Percentiles rank a stretch among this genome's conserved stretches.
These are phyloP conservation scores for Pulveroboletus sp. DNA, from an alignment of 768 basidiomycete species.

Conservation along the genomic window DNA sequence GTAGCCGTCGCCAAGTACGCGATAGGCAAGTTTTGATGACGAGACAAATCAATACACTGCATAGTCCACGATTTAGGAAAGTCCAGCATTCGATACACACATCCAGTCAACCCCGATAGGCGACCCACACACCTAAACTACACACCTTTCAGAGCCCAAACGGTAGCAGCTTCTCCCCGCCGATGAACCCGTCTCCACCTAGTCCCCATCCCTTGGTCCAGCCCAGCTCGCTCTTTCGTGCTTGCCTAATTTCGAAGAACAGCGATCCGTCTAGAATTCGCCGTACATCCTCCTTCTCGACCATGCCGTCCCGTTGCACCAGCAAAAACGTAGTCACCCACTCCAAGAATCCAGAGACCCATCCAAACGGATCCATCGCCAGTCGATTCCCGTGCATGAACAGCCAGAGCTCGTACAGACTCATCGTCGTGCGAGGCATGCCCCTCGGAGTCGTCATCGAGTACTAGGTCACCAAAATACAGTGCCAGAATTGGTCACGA, in stretches of 20 bases:
- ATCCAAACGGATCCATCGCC: slow-evolving; percentile 36
- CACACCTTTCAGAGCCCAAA: slow-evolving; percentile 19
- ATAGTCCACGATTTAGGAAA: neutral
- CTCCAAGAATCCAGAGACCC: slow-evolving; percentile 34
- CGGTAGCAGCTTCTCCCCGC: slow-evolving; percentile 27
- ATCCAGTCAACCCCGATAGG: too few relatives aligned
- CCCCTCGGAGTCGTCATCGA: slow-evolving; percentile 3
- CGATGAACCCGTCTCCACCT: slow-evolving; percentile 30
- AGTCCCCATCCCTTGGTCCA: slow-evolving; percentile 31
- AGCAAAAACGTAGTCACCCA: slow-evolving; percentile 37
- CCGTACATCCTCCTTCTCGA: slow-evolving; percentile 40
- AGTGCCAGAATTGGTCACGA: neutral
- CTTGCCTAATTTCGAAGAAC: slow-evolving; percentile 32
- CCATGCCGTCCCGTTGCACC: slow-evolving; percentile 36
- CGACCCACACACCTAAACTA: neutral
- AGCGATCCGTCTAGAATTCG: slow-evolving; percentile 39
- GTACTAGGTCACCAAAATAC: slow-evolving; percentile 10
- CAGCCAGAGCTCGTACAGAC: slow-evolving; percentile 29
- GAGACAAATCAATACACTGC: slow-evolving; percentile 1
- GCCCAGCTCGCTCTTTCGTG: slow-evolving; percentile 15
- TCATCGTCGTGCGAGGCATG: slow-evolving; percentile 20
- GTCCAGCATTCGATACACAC: neutral
- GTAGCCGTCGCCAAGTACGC: too few relatives aligned
- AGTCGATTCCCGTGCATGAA: slow-evolving; percentile 30
- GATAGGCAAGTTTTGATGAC: neutral